A percentile compares a stretch with the other conserved stretches of the same genome.
Conservation (phyloP, 371 early-diverging fungal species). For the Batrachochytrium dendrobatidis region DNA sequence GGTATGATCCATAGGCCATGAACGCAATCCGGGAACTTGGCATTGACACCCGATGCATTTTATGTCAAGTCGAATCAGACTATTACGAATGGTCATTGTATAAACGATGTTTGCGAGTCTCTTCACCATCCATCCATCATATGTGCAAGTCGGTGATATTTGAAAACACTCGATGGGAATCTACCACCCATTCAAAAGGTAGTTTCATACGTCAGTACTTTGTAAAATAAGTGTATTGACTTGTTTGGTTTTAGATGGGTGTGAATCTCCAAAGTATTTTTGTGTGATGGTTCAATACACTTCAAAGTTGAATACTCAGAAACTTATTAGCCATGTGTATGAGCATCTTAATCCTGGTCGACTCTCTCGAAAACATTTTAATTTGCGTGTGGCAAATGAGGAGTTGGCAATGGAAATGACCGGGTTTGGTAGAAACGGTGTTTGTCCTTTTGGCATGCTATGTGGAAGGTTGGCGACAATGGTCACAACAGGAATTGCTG, state of each 20-base stretch:
- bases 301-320: conserved; percentile 60
- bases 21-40: no score
- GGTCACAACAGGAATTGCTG: conserved; percentile 49
- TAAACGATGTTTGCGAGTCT: conserved; percentile 55
- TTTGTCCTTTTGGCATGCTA: conserved; percentile 55
- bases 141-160: conserved; percentile 76
- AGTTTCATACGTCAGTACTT: no score
- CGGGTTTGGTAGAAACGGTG: conserved; percentile 63
- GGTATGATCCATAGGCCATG: no score
- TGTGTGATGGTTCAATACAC: conserved; percentile 49
- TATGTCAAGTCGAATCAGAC: conserved; percentile 34
- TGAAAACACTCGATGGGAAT: conserved; percentile 64
- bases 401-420: conserved; percentile 52
- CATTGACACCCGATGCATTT: conserved; percentile 2
- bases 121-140: conserved; percentile 61
- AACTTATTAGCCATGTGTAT: conserved; percentile 53
- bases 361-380: conserved; percentile 26
- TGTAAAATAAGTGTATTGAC: conserved; percentile 5
- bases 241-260: not conserved
- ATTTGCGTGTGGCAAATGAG: conserved; percentile 37
- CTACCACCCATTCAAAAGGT: conserved; percentile 12
- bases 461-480: not conserved
- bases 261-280: conserved; percentile 23
- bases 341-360: conserved; percentile 9
- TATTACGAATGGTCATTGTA: conserved; percentile 73